Percentiles rank a stretch among this genome's conserved stretches.
phyloP scores from a whole-genome alignment of 139 green algal species.

The Edaphochlamys debaryana region DNA sequence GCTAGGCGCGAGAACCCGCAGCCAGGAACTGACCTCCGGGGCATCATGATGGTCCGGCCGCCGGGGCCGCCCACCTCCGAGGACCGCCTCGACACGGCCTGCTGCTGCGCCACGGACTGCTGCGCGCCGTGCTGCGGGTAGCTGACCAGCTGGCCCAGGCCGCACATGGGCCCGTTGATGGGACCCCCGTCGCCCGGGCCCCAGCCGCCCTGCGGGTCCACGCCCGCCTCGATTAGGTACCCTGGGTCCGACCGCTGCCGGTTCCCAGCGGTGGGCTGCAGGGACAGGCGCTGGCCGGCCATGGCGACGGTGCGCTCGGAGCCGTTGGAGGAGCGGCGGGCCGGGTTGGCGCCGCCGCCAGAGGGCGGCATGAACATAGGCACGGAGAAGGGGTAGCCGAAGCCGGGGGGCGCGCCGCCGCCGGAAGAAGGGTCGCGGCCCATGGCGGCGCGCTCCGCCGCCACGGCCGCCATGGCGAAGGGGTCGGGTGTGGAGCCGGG shows the following conservation, averaged over 20 bases:
- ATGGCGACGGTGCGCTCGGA: constrained; percentile 2
- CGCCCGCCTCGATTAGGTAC: constrained; percentile 5
- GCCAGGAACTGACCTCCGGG: constrained; percentile 6
- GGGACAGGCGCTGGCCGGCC: background rate
- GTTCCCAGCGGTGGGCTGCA: too few species aligned
- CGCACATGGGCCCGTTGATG: constrained; percentile 5
- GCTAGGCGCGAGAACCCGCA: too few species aligned
- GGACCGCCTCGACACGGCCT: background rate
- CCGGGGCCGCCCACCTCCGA: constrained; percentile 12
- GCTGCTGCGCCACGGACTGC: background rate
- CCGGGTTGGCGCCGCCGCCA: background rate
- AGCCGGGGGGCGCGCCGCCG: background rate
- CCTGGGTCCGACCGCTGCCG: too few species aligned
- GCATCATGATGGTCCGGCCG: constrained; percentile 1
- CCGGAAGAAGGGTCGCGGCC: constrained; percentile 2
- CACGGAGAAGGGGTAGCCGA: background rate
- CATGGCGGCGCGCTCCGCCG: constrained; percentile 5
- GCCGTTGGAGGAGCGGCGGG: constrained; percentile 13
- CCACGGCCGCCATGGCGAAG: background rate
- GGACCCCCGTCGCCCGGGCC: background rate
- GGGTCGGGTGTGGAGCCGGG: background rate
- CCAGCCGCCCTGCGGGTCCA: background rate
- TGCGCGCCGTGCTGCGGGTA: background rate
- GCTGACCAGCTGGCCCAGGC: constrained; percentile 23
- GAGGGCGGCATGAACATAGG: constrained; percentile 8